Evolutionary conservation across 306 rosid genomes (phyloP).

Genomic region (Cucumis hystrix): DNA sequence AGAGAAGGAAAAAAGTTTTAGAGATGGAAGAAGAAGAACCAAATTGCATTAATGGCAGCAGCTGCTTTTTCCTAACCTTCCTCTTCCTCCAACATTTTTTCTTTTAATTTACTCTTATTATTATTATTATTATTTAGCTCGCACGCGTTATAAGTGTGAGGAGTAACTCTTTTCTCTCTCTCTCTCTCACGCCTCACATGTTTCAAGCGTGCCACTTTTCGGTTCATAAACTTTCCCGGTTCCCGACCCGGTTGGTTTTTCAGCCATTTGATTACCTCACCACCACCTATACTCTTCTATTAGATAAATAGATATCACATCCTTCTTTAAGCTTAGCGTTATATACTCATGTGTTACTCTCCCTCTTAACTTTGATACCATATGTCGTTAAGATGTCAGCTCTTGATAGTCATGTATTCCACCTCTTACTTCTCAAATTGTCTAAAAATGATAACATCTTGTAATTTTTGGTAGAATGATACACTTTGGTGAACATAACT

Average conservation of each 20-base stretch:
- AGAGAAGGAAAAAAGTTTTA: background rate
- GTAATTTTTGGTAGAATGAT: no score
- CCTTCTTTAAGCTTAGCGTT: no score
- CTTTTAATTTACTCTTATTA: background rate
- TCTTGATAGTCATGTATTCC: no score
- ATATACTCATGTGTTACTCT: no score
- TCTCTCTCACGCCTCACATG: background rate
- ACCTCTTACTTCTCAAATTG: no score
- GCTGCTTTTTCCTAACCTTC: constrained; percentile 13
- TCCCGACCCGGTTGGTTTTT: background rate
- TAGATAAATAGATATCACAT: no score
- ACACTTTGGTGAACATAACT: no score
- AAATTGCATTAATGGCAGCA: constrained; percentile 55
- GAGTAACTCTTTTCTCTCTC: background rate
- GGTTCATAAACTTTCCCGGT: background rate
- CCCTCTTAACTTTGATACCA: no score
- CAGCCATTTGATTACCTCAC: background rate
- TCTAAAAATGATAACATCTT: no score
- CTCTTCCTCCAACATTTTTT: background rate
- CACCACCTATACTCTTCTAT: no score
- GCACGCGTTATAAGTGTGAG: constrained; percentile 22
- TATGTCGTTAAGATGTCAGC: no score
- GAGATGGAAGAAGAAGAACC: constrained; percentile 21
- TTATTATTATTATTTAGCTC: background rate
- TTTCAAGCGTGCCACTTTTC: background rate